phyloP scores from a whole-genome alignment of 305 asterid species.

The Fraxinus dipetala region DNA sequence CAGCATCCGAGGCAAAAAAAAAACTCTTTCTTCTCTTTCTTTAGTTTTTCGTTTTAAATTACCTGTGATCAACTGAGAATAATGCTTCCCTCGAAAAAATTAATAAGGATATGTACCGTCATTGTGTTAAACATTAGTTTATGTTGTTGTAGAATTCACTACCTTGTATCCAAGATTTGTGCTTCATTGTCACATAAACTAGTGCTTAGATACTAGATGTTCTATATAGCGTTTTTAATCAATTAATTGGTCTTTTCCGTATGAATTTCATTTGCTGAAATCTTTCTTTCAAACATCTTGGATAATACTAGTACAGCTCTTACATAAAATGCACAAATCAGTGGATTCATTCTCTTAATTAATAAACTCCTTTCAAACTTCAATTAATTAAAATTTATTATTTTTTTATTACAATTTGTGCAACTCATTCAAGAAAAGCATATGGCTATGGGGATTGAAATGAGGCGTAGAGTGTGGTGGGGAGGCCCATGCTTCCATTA shows the following conservation, averaged over 20 bases:
- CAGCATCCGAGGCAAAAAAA: neutral
- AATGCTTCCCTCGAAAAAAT: neutral
- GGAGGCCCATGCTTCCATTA: neutral
- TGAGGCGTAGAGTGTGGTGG: neutral
- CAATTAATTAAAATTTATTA: neutral
- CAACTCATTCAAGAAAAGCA: neutral
- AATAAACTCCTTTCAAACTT: neutral
- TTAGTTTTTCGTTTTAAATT: neutral
- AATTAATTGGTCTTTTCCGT: neutral
- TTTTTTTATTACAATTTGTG: neutral
- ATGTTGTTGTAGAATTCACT: too few relatives aligned
- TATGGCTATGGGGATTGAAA: neutral
- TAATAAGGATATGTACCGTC: neutral
- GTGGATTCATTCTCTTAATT: neutral
- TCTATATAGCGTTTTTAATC: neutral
- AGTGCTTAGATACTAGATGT: neutral
- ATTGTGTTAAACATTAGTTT: too few relatives aligned
- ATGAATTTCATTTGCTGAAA: neutral
- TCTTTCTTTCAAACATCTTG: neutral
- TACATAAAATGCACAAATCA: neutral
- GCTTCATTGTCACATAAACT: neutral
- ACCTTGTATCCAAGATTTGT: too few relatives aligned
- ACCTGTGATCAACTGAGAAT: neutral
- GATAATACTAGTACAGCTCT: neutral
- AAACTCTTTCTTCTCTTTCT: neutral